phyloP scores from a whole-genome alignment of 768 basidiomycete genomes.

The Pisolithus sp. region DNA sequence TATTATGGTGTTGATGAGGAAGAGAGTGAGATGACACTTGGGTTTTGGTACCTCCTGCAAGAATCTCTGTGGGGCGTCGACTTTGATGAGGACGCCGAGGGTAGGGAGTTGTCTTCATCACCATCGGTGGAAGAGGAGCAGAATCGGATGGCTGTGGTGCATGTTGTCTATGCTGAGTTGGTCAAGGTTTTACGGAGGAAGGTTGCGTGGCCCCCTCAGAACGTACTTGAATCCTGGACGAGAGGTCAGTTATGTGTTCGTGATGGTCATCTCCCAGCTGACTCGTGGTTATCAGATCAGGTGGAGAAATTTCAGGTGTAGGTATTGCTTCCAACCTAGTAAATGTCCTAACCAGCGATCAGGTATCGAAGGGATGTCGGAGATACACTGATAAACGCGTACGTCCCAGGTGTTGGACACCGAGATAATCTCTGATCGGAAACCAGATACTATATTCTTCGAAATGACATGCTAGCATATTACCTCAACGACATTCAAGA shows the following conservation, averaged over 20 bases:
- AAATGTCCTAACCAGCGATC: constrained; percentile 5
- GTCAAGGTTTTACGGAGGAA: constrained; percentile 68
- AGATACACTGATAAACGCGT: constrained; percentile 87
- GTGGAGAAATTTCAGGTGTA: constrained; percentile 74
- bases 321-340: constrained; percentile 19
- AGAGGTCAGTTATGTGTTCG: constrained; percentile 46
- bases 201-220: constrained; percentile 59
- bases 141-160: constrained; percentile 50
- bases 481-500: constrained; percentile 58
- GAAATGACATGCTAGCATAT: constrained; percentile 74
- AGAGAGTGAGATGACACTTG: constrained; percentile 79
- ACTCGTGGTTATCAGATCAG: constrained; percentile 47
- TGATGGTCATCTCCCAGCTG: constrained; percentile 2
- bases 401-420: constrained; percentile 21
- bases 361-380: constrained; percentile 84
- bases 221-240: constrained; percentile 45
- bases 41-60: constrained; percentile 89
- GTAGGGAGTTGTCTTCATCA: constrained; percentile 11
- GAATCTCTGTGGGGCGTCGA: constrained; percentile 76
- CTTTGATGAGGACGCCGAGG: constrained; percentile 34
- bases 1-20: constrained; percentile 81
- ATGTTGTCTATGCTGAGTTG: constrained; percentile 73
- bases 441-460: constrained; percentile 77
- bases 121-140: constrained; percentile 22
- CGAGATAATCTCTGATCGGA: constrained; percentile 5